phyloP scores from a whole-genome alignment of 1,284 basidiomycete genomes.

The Irpex sp. region DNA sequence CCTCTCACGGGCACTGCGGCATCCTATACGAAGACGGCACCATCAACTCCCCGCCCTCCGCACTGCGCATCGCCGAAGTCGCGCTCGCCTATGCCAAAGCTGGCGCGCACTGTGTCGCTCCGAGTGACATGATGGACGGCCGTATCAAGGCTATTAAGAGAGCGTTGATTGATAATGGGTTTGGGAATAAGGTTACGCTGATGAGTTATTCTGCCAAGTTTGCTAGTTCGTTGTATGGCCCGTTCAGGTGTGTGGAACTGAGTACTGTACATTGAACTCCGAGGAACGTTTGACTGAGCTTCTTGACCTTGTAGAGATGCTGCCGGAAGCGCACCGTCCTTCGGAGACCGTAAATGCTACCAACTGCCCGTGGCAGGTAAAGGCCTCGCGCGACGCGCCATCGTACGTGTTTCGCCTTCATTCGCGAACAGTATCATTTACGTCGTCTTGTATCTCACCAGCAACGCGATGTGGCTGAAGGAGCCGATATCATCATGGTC shows the following conservation, averaged over 20 bases:
- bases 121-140: constrained; percentile 99
- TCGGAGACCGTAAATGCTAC: constrained; percentile 96
- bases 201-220: constrained; percentile 99
- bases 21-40: constrained; percentile 70
- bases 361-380: constrained; percentile 88
- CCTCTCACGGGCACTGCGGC: constrained; percentile 97
- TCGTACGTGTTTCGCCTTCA: constrained; percentile 50
- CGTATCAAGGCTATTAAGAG: constrained; percentile 88
- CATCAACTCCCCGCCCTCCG: constrained; percentile 73
- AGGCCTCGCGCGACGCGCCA: constrained; percentile 89
- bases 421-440: neutral
- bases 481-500: constrained; percentile 99
- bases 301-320: constrained; percentile 63
- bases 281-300: neutral
- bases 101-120: constrained; percentile 96
- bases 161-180: constrained; percentile 74
- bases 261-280: too few relatives aligned
- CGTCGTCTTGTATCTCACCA: constrained; percentile 26
- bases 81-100: constrained; percentile 91
- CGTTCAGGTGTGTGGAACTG: constrained; percentile 72
- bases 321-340: constrained; percentile 90
- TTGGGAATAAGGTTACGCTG: constrained; percentile 83
- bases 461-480: constrained; percentile 88
- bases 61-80: constrained; percentile 85
- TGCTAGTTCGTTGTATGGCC: constrained; percentile 93